Base-by-base conservation (phyloP, 2,329 filamentous ascomycete species). In the Hypoxylon sp. region DNA sequence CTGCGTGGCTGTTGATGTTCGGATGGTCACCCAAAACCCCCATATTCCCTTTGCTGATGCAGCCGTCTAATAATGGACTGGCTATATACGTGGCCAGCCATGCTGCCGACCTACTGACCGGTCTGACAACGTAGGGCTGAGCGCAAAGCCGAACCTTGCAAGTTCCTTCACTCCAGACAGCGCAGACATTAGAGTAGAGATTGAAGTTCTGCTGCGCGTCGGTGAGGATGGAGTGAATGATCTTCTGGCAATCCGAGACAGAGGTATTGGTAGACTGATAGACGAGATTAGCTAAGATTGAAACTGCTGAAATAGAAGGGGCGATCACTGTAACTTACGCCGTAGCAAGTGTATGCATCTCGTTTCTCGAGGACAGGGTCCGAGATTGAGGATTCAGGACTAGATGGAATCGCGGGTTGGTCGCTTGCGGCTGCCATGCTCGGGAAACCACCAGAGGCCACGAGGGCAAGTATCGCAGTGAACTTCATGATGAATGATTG, bases 291-390 rank as follows among this genome's bases (percentile, higher is more conserved):
- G 53, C 37, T 33, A 13, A 31, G 7, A 33, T 27, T 30, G 40
- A 11, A 42, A 13, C 11, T 33, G 17, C 27, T 30, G 14, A 11
- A 59, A 44, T 31, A 10, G 40, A 7, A 48, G 17, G 44, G 13
- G 14, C 17, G 20, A 33, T 6, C 44, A 2, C 3, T 1, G 6
- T 30, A 11, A 56, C 74, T 55, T 73, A 77, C 76, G 6, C 76
- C 74, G 44, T 76, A 77, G 54, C 76, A 77, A 40, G 73, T 74
- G 55, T 68, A 77, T 20, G 74, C 76, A 53, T 77, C 76, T 65
- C 76, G 72, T 46, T 76, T 77, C 56, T 63, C 51, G 6, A 77
- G 61, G 17, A n/a, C 11, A 46, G 30, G 35, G n/a, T 46, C 7
- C 6, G 64, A 11, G 25, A 27, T 17, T 20, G 42, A 22, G 49